A percentile compares a stretch with the other conserved stretches of the same genome.
Conservation (phyloP, 805 yeast genomes). For the Cyberlindnera lachancei region DNA sequence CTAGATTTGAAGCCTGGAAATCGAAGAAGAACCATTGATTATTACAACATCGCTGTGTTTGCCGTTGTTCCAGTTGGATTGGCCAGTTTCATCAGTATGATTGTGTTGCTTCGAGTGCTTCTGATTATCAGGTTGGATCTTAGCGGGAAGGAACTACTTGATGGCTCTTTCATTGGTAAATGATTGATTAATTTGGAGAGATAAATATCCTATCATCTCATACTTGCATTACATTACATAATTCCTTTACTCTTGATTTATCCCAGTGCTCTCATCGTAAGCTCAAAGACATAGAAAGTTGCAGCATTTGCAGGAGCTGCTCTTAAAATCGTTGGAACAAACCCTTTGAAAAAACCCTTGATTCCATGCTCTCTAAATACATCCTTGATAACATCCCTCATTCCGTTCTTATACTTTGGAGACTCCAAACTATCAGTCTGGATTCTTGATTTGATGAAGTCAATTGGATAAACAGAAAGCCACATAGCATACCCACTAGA, state of each 20-base stretch:
- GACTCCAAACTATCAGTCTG: slow-evolving; percentile 63
- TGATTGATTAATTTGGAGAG: background rate
- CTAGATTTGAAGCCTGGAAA: slow-evolving; percentile 35
- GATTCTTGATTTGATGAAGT: slow-evolving; percentile 82
- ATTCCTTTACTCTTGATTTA: too few species aligned
- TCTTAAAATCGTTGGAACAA: slow-evolving; percentile 84
- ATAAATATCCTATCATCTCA: too few species aligned
- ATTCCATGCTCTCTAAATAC: slow-evolving; percentile 55
- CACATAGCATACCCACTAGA: slow-evolving; percentile 86
- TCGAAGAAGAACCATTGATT: slow-evolving; percentile 59
- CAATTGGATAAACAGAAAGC: slow-evolving; percentile 80
- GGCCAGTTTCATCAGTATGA: slow-evolving; percentile 90
- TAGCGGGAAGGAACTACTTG: slow-evolving; percentile 18
- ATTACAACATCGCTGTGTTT: slow-evolving; percentile 84
- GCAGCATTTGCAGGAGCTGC: slow-evolving; percentile 99
- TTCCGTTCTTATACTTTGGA: slow-evolving; percentile 53
- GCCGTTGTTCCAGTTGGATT: slow-evolving; percentile 98
- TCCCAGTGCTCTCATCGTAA: slow-evolving; percentile 58
- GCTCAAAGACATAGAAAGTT: slow-evolving; percentile 89
- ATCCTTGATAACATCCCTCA: slow-evolving; percentile 50
- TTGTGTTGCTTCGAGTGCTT: slow-evolving; percentile 68
- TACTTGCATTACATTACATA: too few species aligned
- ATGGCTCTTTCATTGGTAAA: slow-evolving; percentile 7
- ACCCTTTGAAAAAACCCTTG: slow-evolving; percentile 83
- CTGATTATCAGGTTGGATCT: slow-evolving; percentile 66